phyloP scores from a whole-genome alignment of 768 basidiomycete genomes.

The Phaeotremella fagi region DNA sequence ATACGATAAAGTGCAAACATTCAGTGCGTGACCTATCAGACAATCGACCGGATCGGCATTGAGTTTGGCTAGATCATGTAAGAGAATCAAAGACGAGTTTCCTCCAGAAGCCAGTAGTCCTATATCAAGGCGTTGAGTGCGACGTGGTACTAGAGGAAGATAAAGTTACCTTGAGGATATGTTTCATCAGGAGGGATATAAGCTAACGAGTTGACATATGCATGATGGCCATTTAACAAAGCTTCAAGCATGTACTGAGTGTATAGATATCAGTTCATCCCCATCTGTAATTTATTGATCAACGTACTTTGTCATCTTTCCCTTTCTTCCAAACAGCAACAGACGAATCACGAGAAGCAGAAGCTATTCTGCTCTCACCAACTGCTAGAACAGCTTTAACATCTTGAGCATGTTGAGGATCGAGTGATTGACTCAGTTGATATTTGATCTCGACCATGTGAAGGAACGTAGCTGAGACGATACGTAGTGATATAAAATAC shows the following conservation, averaged over 20 bases:
- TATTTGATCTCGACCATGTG: not conserved
- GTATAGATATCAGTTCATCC: not conserved
- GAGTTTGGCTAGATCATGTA: conserved; percentile 23
- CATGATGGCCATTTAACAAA: conserved; percentile 31
- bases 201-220: conserved; percentile 43
- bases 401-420: conserved; percentile 23
- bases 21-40: conserved; percentile 31
- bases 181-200: conserved; percentile 16
- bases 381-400: conserved; percentile 37
- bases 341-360: conserved; percentile 31
- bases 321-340: conserved; percentile 28
- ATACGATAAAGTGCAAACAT: conserved; percentile 33
- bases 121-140: not conserved
- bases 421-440: conserved; percentile 12
- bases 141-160: not conserved
- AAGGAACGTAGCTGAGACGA: no score
- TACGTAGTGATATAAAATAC: no score
- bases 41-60: conserved; percentile 19
- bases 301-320: not conserved
- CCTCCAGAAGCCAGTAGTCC: conserved; percentile 30
- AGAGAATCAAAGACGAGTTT: conserved; percentile 34
- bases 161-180: conserved; percentile 6
- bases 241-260: conserved; percentile 17
- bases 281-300: not conserved
- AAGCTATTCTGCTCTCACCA: conserved; percentile 12